Evolutionary conservation across 495 filamentous ascomycete species (phyloP), one percentile per base, ranked within the genome.

Genomic region (Pseudotulostoma volvatum): DNA sequence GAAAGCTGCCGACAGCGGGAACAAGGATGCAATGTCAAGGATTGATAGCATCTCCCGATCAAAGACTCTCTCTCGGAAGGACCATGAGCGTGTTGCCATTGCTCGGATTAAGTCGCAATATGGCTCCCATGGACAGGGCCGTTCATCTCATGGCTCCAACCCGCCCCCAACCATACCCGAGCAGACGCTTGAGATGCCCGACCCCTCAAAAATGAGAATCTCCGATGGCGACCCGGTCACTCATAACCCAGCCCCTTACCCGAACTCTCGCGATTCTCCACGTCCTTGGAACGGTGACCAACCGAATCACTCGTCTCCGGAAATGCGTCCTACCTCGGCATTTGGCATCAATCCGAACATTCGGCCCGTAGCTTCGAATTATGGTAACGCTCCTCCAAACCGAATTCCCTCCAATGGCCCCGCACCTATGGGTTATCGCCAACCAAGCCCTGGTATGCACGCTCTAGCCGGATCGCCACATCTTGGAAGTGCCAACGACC

Each of bases 51-150:
- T 97, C 39, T 79, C 74, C 16, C 76, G 82, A 49, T 82, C 84
- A 40, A 87, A 84, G 57, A 84, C 79, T 2, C 66, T 97, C 30
- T 87, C 84, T 7, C 81, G 82, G 56, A 74, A 78, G 51, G 90
- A 97, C 50, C 90, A 96, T 55, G 86, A 96, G 53, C 79, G 84
- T 37, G 74, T 92, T 42, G 88, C 92, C 1, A 75, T 97, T 43
- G 73, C 75, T 13, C 74, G 83, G 19, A 95, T 97, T 62, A 88
- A 87, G 56, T 93, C 87, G 1, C 79, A 84, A 47, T 81, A 96
- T 52, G 90, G 84, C 15, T 93, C 87, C 20, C 79, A 84, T 47
- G 73, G 80, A 40, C 71, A 73, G 39, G 68, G 77, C 36, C 51
- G 42, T 14, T 78, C 40, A 8, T 37, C 78, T 1, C 76, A 79